Percentiles rank a stretch among this genome's conserved stretches.
phyloP scores from a whole-genome alignment of 1,139 yeast species.

The Kodamaea sp. region DNA sequence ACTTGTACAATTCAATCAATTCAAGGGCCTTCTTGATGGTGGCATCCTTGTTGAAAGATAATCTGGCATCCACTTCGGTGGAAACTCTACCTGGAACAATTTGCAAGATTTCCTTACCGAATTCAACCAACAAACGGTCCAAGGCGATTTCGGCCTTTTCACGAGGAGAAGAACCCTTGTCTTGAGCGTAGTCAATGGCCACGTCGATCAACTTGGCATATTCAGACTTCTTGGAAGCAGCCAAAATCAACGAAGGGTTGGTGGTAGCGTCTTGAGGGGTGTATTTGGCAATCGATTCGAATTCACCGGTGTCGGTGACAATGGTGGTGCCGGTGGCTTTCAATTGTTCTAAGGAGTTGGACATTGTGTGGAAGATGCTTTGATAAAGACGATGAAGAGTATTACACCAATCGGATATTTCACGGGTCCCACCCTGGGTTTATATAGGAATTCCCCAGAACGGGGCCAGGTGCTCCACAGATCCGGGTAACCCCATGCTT shows the following conservation, averaged over 20 bases:
- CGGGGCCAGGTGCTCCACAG: conserved; percentile 1
- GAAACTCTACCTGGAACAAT: conserved; percentile 99
- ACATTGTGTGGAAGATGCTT: too few relatives aligned
- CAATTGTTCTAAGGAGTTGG: conserved; percentile 85
- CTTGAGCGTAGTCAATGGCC: conserved; percentile 86
- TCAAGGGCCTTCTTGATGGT: conserved; percentile 90
- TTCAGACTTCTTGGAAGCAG: conserved; percentile 89
- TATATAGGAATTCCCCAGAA: too few relatives aligned
- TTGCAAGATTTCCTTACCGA: conserved; percentile 88
- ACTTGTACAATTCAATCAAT: conserved; percentile 81
- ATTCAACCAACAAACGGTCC: conserved; percentile 91
- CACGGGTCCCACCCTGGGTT: too few relatives aligned
- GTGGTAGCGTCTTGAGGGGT: conserved; percentile 99
- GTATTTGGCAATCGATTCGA: conserved; percentile 95
- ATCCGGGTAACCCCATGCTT: conserved; percentile 3
- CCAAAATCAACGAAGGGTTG: conserved; percentile 95
- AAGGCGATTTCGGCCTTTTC: conserved; percentile 71
- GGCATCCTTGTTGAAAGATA: conserved; percentile 92
- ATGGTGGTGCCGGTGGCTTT: conserved; percentile 95
- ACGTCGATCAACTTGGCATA: conserved; percentile 87
- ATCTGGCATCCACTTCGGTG: conserved; percentile 98
- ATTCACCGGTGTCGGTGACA: conserved; percentile 99
- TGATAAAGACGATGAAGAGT: too few relatives aligned
- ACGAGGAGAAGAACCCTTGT: conserved; percentile 50
- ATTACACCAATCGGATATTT: too few relatives aligned